Base-by-base conservation (phyloP, 495 filamentous ascomycete genomes). In the Cairneyella variabilis region DNA sequence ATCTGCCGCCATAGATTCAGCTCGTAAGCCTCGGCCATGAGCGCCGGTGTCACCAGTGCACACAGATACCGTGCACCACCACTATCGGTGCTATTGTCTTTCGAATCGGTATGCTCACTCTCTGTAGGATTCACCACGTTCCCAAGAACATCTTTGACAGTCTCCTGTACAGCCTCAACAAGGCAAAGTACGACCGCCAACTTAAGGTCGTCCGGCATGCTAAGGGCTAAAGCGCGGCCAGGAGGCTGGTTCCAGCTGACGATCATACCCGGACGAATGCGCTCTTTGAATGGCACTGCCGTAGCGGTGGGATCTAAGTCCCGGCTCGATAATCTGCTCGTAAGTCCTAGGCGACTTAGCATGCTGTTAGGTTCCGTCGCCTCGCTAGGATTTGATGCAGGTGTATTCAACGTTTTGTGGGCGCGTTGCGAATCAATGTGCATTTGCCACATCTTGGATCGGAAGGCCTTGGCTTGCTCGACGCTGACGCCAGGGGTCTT, bases 181-280 rank as follows among this genome's bases (percentile, higher is more conserved):
- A n/a, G n/a, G 12, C 17, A 32, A 8, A 48, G 45, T 7, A 48
- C 36, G 14, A 48, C 12, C 11, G 12, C 8, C 18, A 30, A 8
- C 4, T 21, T 1, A 16, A 7, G 23, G 2, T 1, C 12, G n/a
- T 38, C 36, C 12, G 36, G 5, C 12, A 6, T 38, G 14, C 7
- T 16, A 16, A 17, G 27, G 9, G 20, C 22, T 22, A 25, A 22
- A 25, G 48, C 54, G 11, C 48, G 8, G n/a, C n/a, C n/a, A n/a
- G n/a, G n/a, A n/a, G n/a, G n/a, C n/a, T n/a, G n/a, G n/a, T n/a
- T n/a, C n/a, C n/a, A n/a, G n/a, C n/a, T n/a, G 0, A 71, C 56
- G 12, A 69, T 61, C 68, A 71, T 71, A 0, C 68, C 68, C 1
- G 68, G 65, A 16, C 57, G 38, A 14, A 71, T 60, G 16, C 68